phyloP scores from a whole-genome alignment of 176 grass and related monocot species.

The Carex pumila region DNA sequence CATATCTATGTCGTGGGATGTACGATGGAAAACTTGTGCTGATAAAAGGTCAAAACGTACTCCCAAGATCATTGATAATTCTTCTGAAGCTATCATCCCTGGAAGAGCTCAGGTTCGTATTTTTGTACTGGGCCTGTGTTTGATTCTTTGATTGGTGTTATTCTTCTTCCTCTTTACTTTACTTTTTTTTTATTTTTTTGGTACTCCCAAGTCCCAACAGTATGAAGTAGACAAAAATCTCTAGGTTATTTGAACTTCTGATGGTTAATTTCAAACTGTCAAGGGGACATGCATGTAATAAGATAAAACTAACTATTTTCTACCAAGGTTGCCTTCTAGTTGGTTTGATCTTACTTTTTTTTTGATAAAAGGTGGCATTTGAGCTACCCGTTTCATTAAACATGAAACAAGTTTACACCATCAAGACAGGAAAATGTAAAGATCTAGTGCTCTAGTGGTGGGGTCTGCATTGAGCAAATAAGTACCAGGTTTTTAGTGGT shows the following conservation, averaged over 20 bases:
- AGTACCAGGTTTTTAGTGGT: neutral
- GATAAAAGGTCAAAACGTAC: constrained; percentile 33
- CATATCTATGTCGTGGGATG: constrained; percentile 63
- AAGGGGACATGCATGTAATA: neutral
- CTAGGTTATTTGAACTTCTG: neutral
- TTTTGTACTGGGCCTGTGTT: neutral
- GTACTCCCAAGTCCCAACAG: neutral
- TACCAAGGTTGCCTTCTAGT: neutral
- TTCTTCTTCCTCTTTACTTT: neutral
- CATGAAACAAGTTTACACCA: no score
- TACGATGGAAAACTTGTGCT: constrained; percentile 49
- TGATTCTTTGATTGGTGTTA: neutral
- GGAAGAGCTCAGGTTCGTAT: constrained; percentile 47
- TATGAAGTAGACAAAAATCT: neutral
- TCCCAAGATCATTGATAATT: constrained; percentile 23
- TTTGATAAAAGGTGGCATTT: no score
- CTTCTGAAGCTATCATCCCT: constrained; percentile 43
- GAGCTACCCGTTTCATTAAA: no score
- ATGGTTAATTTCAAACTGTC: neutral
- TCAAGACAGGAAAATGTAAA: no score
- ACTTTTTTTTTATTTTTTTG: neutral
- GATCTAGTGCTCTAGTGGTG: neutral
- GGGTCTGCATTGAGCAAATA: neutral
- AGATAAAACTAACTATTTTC: neutral
- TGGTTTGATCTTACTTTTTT: neutral